Evolutionary conservation across 2,329 filamentous ascomycete genomes (phyloP).

Genomic region (Cytospora schulzeri): DNA sequence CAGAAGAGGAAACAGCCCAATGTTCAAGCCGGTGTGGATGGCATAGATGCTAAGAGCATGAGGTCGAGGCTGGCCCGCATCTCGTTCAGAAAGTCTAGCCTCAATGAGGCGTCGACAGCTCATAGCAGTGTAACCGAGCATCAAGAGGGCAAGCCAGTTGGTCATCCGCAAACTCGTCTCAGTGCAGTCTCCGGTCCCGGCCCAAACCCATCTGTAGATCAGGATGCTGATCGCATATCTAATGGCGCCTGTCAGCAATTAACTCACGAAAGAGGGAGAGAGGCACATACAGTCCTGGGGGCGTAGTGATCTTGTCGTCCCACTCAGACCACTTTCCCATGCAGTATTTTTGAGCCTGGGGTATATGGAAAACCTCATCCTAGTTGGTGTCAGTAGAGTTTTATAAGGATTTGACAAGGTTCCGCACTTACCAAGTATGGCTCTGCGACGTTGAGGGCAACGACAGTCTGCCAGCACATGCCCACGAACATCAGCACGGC

Average conservation of each 20-base stretch:
- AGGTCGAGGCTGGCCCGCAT: slow-evolving; percentile 21
- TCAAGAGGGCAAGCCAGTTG: slow-evolving; percentile 48
- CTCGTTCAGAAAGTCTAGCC: slow-evolving; percentile 40
- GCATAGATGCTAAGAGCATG: slow-evolving; percentile 43
- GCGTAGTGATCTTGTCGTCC: slow-evolving; percentile 98
- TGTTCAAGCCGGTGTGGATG: slow-evolving; percentile 71
- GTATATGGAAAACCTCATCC: slow-evolving; percentile 89
- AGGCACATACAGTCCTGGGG: slow-evolving; percentile 73
- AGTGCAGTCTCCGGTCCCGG: slow-evolving; percentile 38
- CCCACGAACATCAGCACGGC: slow-evolving; percentile 27
- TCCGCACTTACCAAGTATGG: slow-evolving; percentile 53
- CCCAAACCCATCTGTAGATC: slow-evolving; percentile 37
- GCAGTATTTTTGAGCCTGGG: slow-evolving; percentile 89
- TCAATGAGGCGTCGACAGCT: slow-evolving; percentile 57
- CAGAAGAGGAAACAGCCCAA: slow-evolving; percentile 81
- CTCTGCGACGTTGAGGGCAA: slow-evolving; percentile 47
- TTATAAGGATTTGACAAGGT: neutral
- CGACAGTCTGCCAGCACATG: slow-evolving; percentile 42
- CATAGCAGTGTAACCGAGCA: slow-evolving; percentile 49
- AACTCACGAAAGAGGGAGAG: slow-evolving; percentile 30
- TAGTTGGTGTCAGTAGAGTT: slow-evolving; percentile 38
- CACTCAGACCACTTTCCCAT: slow-evolving; percentile 72
- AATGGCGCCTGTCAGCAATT: slow-evolving; percentile 29
- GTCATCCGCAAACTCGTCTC: slow-evolving; percentile 49
- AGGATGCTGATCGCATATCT: slow-evolving; percentile 53